These are phyloP conservation scores for Pseudocercospora crystallina DNA, from an alignment of 2,329 filamentous ascomycete species.

Conservation along the genomic window DNA sequence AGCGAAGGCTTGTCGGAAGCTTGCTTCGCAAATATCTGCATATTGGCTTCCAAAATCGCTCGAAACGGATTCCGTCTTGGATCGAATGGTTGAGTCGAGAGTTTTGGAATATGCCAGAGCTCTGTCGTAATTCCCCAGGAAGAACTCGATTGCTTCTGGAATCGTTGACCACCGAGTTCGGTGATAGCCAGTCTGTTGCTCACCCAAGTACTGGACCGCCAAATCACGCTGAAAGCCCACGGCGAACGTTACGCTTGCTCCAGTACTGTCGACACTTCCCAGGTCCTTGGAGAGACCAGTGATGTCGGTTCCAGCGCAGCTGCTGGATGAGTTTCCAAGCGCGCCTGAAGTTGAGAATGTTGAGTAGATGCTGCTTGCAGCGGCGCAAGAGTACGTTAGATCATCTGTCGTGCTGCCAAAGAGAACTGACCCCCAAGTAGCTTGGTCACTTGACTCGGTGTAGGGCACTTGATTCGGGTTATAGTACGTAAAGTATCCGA, in stretches of 20 bases:
- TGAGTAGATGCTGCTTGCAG: conserved; percentile 15
- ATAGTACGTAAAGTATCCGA: conserved; percentile 25
- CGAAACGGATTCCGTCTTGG: conserved; percentile 25
- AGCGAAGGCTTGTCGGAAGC: conserved; percentile 30
- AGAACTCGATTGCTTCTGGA: conserved; percentile 21
- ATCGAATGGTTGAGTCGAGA: conserved; percentile 25
- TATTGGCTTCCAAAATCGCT: conserved; percentile 26
- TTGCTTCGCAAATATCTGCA: conserved; percentile 31
- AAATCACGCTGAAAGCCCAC: conserved; percentile 26
- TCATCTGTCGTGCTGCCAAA: conserved; percentile 14
- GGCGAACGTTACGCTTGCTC: conserved; percentile 21
- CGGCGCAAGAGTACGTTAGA: conserved; percentile 10
- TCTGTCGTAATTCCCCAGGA: conserved; percentile 23
- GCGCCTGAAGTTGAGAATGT: conserved; percentile 16
- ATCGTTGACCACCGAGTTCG: conserved; percentile 25
- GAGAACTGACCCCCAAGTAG: conserved; percentile 27
- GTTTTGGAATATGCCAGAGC: conserved; percentile 15
- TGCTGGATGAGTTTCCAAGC: conserved; percentile 1
- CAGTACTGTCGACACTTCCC: neutral
- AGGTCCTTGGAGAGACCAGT: conserved; percentile 24
- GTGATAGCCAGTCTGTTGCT: conserved; percentile 28
- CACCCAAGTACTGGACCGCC: conserved; percentile 26
- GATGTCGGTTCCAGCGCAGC: conserved; percentile 16
- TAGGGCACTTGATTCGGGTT: conserved; percentile 26
- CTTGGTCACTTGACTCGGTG: conserved; percentile 26